Evolutionary conservation across 345 rosid genomes (phyloP), one percentile per base, ranked within the genome.

Genomic region (Murraya koenigii): DNA sequence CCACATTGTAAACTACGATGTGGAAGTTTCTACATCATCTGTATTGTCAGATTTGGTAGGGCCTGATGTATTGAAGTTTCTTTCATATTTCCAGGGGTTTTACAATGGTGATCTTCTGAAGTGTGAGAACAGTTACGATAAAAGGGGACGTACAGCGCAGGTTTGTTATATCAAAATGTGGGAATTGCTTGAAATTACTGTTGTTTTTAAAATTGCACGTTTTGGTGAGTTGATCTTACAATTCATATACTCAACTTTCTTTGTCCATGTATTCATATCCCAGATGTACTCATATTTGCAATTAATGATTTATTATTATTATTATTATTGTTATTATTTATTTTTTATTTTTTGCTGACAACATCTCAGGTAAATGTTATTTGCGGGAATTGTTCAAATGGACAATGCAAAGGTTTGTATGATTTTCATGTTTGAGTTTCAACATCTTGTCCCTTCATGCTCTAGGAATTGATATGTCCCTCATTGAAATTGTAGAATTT

Each of bases 71-170:
- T 71, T 28, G 70, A 5, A 26, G 19, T 71, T 32, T 83, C 23
- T 72, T 65, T 30, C 77, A 59, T 81, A 59, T 74, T 8, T 80
- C 32, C 82, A 95, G 99, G 87, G 88, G 63, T 95, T 82, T 86
- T 94, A 92, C 84, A 84, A 82, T 67, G 98, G 99, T 5, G 99
- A 95, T 83, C 80, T 95, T 71, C 36, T 72, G 52, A 87, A 89
- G 55, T 95, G 99, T 80, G 99, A 95, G 85, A 38, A 11, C 23
- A 95, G 85, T 84, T 89, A 90, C 77, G 99, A 96, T 84, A 90
- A 94, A 87, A 85, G 86, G 94, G 98, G 98, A 78, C 90, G 97
- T 39, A 94, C 99, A 55, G 85, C 99, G 60, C 92, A 92, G 97
- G 99, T 94, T 68, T 26, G 28, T 69, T 13, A 35, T 28, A 28